Evolutionary conservation across 306 rosid genomes (phyloP), one percentile per base, ranked within the genome.

Genomic region (Quercus ilex): DNA sequence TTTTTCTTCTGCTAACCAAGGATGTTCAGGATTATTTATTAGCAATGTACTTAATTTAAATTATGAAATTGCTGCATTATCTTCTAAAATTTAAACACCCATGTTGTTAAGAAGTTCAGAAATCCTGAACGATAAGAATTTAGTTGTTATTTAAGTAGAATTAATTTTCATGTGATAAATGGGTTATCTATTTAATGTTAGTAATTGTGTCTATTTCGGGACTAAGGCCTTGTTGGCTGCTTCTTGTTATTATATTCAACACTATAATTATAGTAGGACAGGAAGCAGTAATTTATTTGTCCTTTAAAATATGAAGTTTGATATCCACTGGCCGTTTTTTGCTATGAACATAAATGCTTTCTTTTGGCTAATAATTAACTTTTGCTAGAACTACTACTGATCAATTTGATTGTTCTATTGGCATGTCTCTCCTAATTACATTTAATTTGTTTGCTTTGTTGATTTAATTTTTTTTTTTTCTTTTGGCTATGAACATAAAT

Each of bases 401-500:
- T 26, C 20, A n/a, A 57, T n/a, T 49, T 57, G 20, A 28, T 63
- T 63, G 69, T 63, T 63, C 38, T 63, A 2, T 19, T 13, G 9
- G 35, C 19, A 11, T 63, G 18, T 62, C 19, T 63, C 69, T 14
- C 7, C 18, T 25, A 25, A 62, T 28, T 57, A 20, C 17, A n/a
- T 62, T 62, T 49, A 23, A 10, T 60, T 60, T 17, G 6, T 28
- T 62, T 62, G 38, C 35, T 25, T 63, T 30, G 19, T 63, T 26
- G 69, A 63, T 79, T 12, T 74, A 26, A 26, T 71, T 58, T 38
- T 63, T 9, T 41, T 49, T 65, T 62, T 53, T 76, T 76, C 11
- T 14, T 10, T 17, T 53, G 38, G 38, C 64, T 20, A 28, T 6
- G 4, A 9, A 46, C 15, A 46, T 46, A 46, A 46, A 46, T 46